Evolutionary conservation across 352 stramenopile genomes (phyloP), one percentile per base, ranked within the genome.

Genomic region (Saprolegnia diclina): DNA sequence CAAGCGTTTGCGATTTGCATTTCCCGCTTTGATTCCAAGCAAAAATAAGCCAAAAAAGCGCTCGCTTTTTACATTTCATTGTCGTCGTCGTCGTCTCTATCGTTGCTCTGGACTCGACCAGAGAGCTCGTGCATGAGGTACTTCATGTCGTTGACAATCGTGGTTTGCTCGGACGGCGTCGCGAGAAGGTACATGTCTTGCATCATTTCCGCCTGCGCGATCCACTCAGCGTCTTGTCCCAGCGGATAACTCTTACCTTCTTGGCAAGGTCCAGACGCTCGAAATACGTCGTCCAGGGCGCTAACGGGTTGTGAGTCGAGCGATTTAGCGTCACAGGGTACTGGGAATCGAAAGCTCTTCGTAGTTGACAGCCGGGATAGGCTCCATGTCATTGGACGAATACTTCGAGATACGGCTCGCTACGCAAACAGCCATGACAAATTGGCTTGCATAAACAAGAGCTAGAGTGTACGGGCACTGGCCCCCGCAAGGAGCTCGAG

Each of bases 1-100:
- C 90, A 97, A 77, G 91, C 90, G 0, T 98, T 98, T 62, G 92
- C 86, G 19, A 97, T 97, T 71, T 91, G 85, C 66, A 81, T 98
- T 65, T 93, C 81, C 64, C 82, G 93, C 40, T 97, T 97, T 67
- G 90, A 97, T 74, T 92, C 84, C 26, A 95, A 96, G 72, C 85
- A 91, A 66, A 65, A 79, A 69, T 90, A 84, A 50, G 65, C 73
- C 6, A 64, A 67, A 64, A 5, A 6, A 19, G 35, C 38, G n/a
- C 53, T 38, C 19, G 46, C 40, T 71, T 48, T 64, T 24, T 59
- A 64, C 19, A 5, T 5, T 71, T 71, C 64, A 71, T 38, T 38
- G 44, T 73, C 56, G 32, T 67, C 52, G 0, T 72, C 52, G 32
- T 67, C 44, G 55, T 74, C 65, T 57, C 37, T 35, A 2, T 35